Conservation (phyloP, 805 yeast genomes). For the Yamadazyma endophytica region DNA sequence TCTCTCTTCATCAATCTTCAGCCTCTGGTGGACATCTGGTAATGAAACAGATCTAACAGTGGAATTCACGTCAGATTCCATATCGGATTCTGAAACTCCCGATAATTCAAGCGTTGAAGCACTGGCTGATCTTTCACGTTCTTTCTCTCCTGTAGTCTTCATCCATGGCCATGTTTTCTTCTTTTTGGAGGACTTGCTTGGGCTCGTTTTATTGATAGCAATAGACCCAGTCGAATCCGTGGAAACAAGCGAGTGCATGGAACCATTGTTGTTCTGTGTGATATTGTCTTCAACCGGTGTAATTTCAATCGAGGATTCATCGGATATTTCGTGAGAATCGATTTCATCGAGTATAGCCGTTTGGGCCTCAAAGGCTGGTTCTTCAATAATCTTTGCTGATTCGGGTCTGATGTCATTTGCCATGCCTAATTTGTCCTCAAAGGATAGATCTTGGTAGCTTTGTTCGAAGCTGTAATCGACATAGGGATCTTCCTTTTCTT, state of each 20-base stretch:
- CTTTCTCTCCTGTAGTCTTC: slow-evolving; percentile 5
- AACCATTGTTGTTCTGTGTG: background rate
- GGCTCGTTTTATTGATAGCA: slow-evolving; percentile 9
- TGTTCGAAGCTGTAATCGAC: slow-evolving; percentile 37
- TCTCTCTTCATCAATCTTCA: slow-evolving; percentile 1
- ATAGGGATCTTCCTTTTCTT: slow-evolving; percentile 6
- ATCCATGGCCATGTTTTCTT: slow-evolving; percentile 43
- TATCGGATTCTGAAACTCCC: slow-evolving; percentile 19
- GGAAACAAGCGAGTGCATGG: slow-evolving; percentile 6
- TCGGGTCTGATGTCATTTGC: background rate
- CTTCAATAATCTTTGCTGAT: background rate
- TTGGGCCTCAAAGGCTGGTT: background rate
- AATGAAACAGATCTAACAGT: slow-evolving; percentile 34
- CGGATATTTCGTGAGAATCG: slow-evolving; percentile 11
- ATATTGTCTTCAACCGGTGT: slow-evolving; percentile 3
- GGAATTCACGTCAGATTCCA: slow-evolving; percentile 1
- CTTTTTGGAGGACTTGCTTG: slow-evolving; percentile 18
- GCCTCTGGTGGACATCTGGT: slow-evolving; percentile 24
- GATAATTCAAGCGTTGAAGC: slow-evolving; percentile 26
- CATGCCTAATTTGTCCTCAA: slow-evolving; percentile 35
- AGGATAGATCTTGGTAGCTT: slow-evolving; percentile 35
- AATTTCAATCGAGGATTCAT: slow-evolving; percentile 9
- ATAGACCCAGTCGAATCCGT: slow-evolving; percentile 7
- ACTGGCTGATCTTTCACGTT: slow-evolving; percentile 25
- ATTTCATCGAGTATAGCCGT: slow-evolving; percentile 6